A percentile compares a stretch with the other conserved stretches of the same genome.
These are phyloP conservation scores for Xenosphaeropsis pyriputrescens DNA, from an alignment of 2,329 filamentous ascomycete species.

Conservation along the genomic window DNA sequence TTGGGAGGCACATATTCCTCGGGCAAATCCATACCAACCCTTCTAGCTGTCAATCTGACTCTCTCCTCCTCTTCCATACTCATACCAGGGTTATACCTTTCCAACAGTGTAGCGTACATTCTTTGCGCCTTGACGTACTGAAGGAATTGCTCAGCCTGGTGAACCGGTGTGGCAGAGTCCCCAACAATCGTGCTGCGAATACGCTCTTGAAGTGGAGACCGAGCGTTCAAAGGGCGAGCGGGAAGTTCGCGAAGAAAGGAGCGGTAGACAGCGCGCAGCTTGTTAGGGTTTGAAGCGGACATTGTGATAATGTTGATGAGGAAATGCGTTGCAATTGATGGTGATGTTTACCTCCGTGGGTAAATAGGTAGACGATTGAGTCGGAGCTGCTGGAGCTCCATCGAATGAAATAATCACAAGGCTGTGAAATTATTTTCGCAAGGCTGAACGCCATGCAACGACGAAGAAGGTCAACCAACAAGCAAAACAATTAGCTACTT, in stretches of 20 bases:
- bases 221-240: constrained; percentile 40
- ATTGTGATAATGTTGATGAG: constrained; percentile 1
- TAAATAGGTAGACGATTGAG: no score
- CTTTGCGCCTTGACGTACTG: constrained; percentile 77
- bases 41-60: constrained; percentile 66
- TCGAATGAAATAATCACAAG: no score
- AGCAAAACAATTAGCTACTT: no score
- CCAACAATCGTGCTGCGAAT: constrained; percentile 48
- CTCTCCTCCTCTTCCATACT: constrained; percentile 75
- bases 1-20: constrained; percentile 29
- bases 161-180: constrained; percentile 14
- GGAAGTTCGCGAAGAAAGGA: constrained; percentile 81
- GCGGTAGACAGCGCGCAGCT: constrained; percentile 70
- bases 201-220: constrained; percentile 54
- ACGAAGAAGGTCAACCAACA: no score
- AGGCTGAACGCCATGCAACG: no score
- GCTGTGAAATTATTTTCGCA: no score
- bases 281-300: constrained; percentile 23
- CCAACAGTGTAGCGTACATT: constrained; percentile 64
- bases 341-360: no score
- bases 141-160: constrained; percentile 62
- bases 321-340: constrained; percentile 1
- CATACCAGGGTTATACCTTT: constrained; percentile 91
- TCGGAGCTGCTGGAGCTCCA: no score
- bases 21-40: constrained; percentile 84